phyloP scores from a whole-genome alignment of 768 basidiomycete species.

The Cystofilobasidium macerans region DNA sequence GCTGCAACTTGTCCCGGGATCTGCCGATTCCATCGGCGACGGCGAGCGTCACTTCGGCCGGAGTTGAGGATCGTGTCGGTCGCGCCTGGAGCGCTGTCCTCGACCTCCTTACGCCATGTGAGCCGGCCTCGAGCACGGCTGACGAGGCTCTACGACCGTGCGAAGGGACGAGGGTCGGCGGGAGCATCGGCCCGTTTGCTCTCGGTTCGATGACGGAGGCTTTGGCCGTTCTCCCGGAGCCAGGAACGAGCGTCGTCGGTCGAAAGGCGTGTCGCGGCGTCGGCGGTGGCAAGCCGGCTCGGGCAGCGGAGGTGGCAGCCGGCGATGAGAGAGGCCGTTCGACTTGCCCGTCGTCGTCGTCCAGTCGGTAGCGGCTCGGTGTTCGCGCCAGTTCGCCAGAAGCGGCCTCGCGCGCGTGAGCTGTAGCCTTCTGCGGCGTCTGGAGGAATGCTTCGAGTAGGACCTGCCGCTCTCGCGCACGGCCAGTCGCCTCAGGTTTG shows the following conservation, averaged over 20 bases:
- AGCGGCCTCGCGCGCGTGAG: not conserved
- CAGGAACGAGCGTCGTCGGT: not conserved
- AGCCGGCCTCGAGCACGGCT: not conserved
- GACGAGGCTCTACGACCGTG: not conserved
- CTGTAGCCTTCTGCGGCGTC: not conserved
- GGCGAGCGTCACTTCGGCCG: not conserved
- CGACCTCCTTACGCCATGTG: not conserved
- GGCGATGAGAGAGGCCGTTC: not conserved
- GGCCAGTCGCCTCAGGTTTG: not conserved
- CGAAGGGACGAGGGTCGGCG: not conserved
- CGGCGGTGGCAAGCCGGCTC: not conserved
- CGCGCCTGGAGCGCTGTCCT: not conserved
- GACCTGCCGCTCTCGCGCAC: not conserved
- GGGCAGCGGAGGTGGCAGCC: not conserved
- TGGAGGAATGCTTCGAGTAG: conserved; percentile 7
- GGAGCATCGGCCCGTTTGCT: conserved; percentile 15
- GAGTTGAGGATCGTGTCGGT: not conserved
- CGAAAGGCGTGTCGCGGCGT: not conserved
- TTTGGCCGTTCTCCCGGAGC: not conserved
- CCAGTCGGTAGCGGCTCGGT: conserved; percentile 16
- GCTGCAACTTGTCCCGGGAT: not conserved
- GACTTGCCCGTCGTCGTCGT: not conserved
- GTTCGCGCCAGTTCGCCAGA: conserved; percentile 1
- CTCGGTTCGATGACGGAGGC: not conserved
- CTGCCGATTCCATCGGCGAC: too few relatives aligned